Evolutionary conservation across 2,329 filamentous ascomycete genomes (phyloP).

Genomic region (Xylaria sp.): DNA sequence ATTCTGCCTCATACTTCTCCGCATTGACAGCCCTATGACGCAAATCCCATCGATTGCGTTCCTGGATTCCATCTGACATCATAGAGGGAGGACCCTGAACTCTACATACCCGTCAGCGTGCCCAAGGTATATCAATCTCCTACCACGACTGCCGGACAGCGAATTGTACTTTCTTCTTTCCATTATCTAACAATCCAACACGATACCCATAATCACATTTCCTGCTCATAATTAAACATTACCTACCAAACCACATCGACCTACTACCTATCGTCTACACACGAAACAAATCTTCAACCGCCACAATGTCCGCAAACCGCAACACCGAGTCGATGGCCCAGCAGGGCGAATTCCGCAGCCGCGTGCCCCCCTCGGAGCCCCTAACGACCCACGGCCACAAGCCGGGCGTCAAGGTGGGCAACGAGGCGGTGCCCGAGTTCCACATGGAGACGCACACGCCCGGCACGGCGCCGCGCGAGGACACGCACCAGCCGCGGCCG

Average conservation of each 20-base stretch:
- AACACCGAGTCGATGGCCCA: conserved; percentile 58
- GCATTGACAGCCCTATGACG: conserved; percentile 16
- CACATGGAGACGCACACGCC: conserved; percentile 61
- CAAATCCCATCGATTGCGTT: conserved; percentile 6
- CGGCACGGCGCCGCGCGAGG: conserved; percentile 61
- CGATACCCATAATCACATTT: background rate
- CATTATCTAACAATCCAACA: background rate
- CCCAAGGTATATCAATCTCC: conserved; percentile 11
- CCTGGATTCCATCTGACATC: conserved; percentile 14
- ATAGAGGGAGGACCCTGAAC: conserved; percentile 2
- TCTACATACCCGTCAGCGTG: background rate
- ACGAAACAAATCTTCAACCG: too few species aligned
- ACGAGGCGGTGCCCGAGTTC: conserved; percentile 65
- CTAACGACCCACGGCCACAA: conserved; percentile 61
- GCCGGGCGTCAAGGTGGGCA: conserved; percentile 61
- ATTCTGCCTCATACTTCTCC: background rate
- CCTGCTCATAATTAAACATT: background rate
- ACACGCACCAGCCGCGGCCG: conserved; percentile 45
- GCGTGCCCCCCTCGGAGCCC: conserved; percentile 54
- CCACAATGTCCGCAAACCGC: conserved; percentile 30
- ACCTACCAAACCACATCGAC: too few species aligned
- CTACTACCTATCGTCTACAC: too few species aligned
- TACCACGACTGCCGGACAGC: background rate
- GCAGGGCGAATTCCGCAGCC: conserved; percentile 59
- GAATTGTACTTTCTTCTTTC: background rate